Base-by-base conservation (phyloP, 805 yeast genomes). In the Barnettozyma vustinii region DNA sequence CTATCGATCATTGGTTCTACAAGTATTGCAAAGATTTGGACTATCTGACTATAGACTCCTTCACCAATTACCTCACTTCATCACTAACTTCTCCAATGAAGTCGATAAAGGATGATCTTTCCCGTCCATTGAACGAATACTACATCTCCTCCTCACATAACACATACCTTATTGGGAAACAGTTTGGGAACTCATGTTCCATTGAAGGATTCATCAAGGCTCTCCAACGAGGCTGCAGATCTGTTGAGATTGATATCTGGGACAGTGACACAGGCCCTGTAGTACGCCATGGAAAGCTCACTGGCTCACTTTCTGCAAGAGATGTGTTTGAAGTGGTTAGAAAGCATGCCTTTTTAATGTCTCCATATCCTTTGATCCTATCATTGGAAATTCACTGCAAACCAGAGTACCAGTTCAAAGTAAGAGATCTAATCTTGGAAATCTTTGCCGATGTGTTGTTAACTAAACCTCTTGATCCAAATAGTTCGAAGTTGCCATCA, bases 211-310 rank as follows among this genome's bases (percentile, higher is more conserved):
- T 94, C 57, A 81, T 89, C 16, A 78, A 85, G 45, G 94, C 88
- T 0, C 69, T 94, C 44, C 97, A 90, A 62, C 77, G 90, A 47
- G 98, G 99, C 1, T 94, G 98, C 59, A 73, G 97, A 41, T 91
- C 97, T 53, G 74, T 94, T n/a, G 99, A 94, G 61, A 81, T 94
- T 37, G 99, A 94, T 65, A 74, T 94, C 19, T 94, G 99, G 99
- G 96, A 92, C 68, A 87, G 84, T 20, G 81, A 77, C 32, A 65
- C 68, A 12, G 91, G 84, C 0, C 99, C 99, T 0, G 78, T 87
- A 0, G 97, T 94, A 0, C 84, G 86, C 26, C 99, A 94, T 65
- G 99, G 99, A 0, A 80, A 96, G 0, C 79, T 94, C 53, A 88
- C 98, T 0, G 74, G 83, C 0, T 79, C 92, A 1, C 79, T 92